Evolutionary conservation across 2,329 filamentous ascomycete species (phyloP), one percentile per base, ranked within the genome.

Genomic region (Simplicillium sp.): DNA sequence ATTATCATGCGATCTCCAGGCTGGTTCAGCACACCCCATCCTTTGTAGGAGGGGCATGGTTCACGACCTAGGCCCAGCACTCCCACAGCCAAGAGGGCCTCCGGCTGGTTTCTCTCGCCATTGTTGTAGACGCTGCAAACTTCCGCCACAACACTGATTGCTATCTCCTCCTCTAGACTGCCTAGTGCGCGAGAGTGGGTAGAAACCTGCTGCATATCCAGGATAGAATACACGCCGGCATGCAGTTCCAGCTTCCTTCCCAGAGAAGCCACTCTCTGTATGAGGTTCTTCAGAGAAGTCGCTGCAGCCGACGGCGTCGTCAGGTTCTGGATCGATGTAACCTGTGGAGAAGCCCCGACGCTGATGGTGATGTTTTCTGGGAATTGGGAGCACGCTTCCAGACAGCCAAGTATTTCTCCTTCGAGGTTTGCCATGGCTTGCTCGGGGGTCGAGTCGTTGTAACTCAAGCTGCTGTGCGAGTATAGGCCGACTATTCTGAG

Each of bases 121-220:
- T 55, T 40, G 62, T 55, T 71, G 47, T 84, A 84, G 0, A 78
- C 55, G 36, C 75, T 80, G 34, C 70, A 71, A 0, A 83, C 72
- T 50, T 84, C 80, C 0, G 73, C 67, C n/a, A 80, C 54, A 7
- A 82, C 66, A 0, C 70, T 70, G 1, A 80, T 58, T 0, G 68
- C 76, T 15, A 84, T 68, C 40, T 75, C 70, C 0, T 54, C 64
- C 57, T 41, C 58, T 54, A 33, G 60, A 17, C 36, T 29, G 20
- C 52, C 47, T 1, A 52, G 39, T 41, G 1, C 55, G 41, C 29
- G 64, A 48, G 31, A 71, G 11, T 72, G 62, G 0, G 80, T 81
- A 0, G 77, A 72, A 0, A 82, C 54, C 50, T 84, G 80, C 49
- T 84, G 80, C 51, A 82, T 67, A 48, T 83, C 80, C 5, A 82